Evolutionary conservation across 306 rosid genomes (phyloP).

Genomic region (Rosa rugosa): DNA sequence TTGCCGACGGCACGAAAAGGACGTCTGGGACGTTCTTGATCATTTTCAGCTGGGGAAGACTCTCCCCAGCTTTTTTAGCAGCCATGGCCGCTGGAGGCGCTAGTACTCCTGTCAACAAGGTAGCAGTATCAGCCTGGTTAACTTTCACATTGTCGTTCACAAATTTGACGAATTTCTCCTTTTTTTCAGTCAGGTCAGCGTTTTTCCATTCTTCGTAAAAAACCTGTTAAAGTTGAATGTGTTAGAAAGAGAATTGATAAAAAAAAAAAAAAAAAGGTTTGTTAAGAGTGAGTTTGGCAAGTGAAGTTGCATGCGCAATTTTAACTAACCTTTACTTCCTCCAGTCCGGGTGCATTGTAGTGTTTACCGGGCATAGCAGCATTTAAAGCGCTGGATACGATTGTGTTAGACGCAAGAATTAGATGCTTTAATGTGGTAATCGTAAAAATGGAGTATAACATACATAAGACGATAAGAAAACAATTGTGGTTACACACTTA

Average conservation of each 20-base stretch:
- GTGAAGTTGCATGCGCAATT: neutral
- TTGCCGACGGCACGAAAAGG: conserved; percentile 52
- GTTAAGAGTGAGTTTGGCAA: neutral
- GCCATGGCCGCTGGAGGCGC: conserved; percentile 64
- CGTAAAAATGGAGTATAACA: neutral
- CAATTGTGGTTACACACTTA: conserved; percentile 21
- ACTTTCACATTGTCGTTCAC: conserved; percentile 30
- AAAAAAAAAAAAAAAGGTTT: too few relatives aligned
- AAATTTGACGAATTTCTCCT: conserved; percentile 11
- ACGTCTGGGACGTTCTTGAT: conserved; percentile 57
- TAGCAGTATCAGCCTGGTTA: conserved; percentile 38
- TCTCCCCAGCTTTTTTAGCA: conserved; percentile 46
- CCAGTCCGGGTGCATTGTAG: conserved; percentile 41
- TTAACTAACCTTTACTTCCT: conserved; percentile 40
- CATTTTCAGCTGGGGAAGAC: conserved; percentile 42
- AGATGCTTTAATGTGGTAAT: neutral
- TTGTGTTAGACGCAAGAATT: conserved; percentile 1
- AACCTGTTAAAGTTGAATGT: conserved; percentile 27
- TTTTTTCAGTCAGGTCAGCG: neutral
- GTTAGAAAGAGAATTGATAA: neutral
- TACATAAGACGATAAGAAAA: neutral
- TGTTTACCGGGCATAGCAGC: conserved; percentile 61
- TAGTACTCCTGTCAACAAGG: conserved; percentile 55
- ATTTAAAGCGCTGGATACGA: conserved; percentile 45
- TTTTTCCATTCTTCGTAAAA: conserved; percentile 12